Evolutionary conservation across 164 flowering plant species (phyloP), one percentile per base, ranked within the genome.

Genomic region (Paratinospora sagittata): DNA sequence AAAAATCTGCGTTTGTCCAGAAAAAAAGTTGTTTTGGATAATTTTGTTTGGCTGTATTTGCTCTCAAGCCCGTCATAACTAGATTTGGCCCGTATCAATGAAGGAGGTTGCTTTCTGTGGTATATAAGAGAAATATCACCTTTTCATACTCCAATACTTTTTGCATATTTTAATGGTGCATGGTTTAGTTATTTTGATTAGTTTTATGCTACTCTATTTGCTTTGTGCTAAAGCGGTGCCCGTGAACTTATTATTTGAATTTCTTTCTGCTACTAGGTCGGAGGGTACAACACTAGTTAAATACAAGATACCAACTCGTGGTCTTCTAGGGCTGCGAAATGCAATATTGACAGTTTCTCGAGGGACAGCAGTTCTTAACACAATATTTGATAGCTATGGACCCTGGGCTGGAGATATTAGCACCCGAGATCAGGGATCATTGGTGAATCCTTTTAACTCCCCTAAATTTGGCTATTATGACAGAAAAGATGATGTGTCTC

Each of bases 241-340:
- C 0, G 3, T 55, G 13, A 61, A 24, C 64, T 64, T 52, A 67
- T 26, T n/a, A 61, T 61, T 37, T 63, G 36, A 43, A 47, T 66
- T 43, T 41, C 45, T 60, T 73, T 67, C 74, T 7, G 43, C 61
- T 68, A n/a, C 74, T n/a, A 95, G 99, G 81, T 82, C 86, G 26
- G 97, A 91, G 75, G 98, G 99, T 69, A 92, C 96, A 69, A 81
- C 84, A 24, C 34, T 88, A 13, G 79, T 95, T 49, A 90, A 85
- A 70, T 92, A 95, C 78, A 89, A 87, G 81, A 92, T 95, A 69
- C 99, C 99, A 41, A 95, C 99, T n/a, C 96, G 98, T 76, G 97
- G 98, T 27, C 93, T 95, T 78, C 89, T 95, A 70, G 98, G 99
- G 70, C 66, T 92, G 80, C 73, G 98, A 55, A 95, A 95, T 84